phyloP scores from a whole-genome alignment of 257 asterid species.

The Agastache rugosa region DNA sequence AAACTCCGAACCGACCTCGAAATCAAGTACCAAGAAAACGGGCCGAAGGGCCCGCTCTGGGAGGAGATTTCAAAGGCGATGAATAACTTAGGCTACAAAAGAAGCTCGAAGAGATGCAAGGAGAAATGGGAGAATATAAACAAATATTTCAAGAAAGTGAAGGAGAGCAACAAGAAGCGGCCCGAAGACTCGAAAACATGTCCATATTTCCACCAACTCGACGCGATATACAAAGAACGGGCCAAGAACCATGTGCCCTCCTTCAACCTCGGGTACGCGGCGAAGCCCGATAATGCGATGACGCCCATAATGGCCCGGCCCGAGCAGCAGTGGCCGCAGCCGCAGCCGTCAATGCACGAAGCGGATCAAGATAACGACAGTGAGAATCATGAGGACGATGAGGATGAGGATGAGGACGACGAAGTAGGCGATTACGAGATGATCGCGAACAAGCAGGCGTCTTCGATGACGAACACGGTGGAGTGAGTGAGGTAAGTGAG shows the following conservation, averaged over 20 bases:
- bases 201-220: constrained; percentile 88
- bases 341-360: constrained; percentile 40
- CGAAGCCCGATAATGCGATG: constrained; percentile 50
- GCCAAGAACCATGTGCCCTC: constrained; percentile 42
- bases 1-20: constrained; percentile 71
- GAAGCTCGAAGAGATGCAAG: constrained; percentile 88
- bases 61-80: constrained; percentile 84
- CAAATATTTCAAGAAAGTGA: constrained; percentile 94
- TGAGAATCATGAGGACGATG: constrained; percentile 42
- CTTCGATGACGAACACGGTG: constrained; percentile 54
- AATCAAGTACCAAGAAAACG: constrained; percentile 77
- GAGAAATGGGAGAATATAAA: constrained; percentile 99
- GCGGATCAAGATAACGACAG: constrained; percentile 37
- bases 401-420: constrained; percentile 58
- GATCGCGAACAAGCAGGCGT: constrained; percentile 59
- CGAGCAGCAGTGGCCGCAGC: constrained; percentile 89
- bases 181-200: constrained; percentile 91
- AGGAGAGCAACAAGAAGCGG: constrained; percentile 79
- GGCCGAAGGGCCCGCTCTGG: constrained; percentile 95
- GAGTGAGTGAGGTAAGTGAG: constrained; percentile 30
- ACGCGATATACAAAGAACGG: constrained; percentile 74
- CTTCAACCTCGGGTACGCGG: constrained; percentile 28
- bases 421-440: constrained; percentile 65
- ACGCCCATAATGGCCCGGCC: constrained; percentile 89
- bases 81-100: constrained; percentile 69